A percentile compares a stretch with the other conserved stretches of the same genome.
These are phyloP conservation scores for Fusarium subtropicale DNA, from an alignment of 2,329 filamentous ascomycete genomes.

Conservation along the genomic window DNA sequence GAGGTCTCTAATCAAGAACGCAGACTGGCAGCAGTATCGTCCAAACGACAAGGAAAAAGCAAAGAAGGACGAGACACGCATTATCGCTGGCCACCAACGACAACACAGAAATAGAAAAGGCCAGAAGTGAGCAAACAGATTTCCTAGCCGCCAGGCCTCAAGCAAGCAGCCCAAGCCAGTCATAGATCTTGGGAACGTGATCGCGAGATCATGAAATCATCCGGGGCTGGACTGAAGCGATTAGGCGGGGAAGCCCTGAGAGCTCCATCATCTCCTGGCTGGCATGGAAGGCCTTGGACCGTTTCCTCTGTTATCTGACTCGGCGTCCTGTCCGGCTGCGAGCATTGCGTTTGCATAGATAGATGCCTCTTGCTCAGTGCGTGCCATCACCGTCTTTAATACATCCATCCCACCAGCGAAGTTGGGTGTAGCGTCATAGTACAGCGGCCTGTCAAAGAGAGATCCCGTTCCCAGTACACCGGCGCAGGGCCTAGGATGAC, in stretches of 20 bases:
- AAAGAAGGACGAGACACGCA: conserved; percentile 29
- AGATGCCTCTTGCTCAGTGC: conserved; percentile 14
- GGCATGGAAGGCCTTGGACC: conserved; percentile 10
- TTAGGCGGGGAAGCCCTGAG: conserved; percentile 32
- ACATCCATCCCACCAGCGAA: conserved; percentile 33
- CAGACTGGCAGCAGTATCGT: conserved; percentile 9
- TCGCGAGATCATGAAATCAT: conserved; percentile 37
- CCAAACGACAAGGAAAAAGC: conserved; percentile 26
- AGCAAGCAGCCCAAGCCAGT: conserved; percentile 21
- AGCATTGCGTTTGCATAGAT: not conserved
- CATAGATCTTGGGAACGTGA: conserved; percentile 33
- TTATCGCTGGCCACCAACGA: conserved; percentile 16
- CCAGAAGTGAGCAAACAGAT: conserved; percentile 6
- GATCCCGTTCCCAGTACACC: conserved; percentile 50
- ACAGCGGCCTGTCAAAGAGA: conserved; percentile 45
- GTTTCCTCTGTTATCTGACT: not conserved
- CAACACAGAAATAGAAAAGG: conserved; percentile 18
- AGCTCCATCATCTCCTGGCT: conserved; percentile 25
- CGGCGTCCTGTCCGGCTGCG: not conserved
- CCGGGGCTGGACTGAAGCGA: conserved; percentile 19
- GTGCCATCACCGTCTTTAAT: conserved; percentile 8
- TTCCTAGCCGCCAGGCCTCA: conserved; percentile 17
- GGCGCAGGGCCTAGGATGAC: conserved; percentile 41
- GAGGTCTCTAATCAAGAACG: conserved; percentile 26
- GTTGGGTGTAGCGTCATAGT: conserved; percentile 46